phyloP scores from a whole-genome alignment of 2,329 filamentous ascomycete species.

The Penicillium freii region DNA sequence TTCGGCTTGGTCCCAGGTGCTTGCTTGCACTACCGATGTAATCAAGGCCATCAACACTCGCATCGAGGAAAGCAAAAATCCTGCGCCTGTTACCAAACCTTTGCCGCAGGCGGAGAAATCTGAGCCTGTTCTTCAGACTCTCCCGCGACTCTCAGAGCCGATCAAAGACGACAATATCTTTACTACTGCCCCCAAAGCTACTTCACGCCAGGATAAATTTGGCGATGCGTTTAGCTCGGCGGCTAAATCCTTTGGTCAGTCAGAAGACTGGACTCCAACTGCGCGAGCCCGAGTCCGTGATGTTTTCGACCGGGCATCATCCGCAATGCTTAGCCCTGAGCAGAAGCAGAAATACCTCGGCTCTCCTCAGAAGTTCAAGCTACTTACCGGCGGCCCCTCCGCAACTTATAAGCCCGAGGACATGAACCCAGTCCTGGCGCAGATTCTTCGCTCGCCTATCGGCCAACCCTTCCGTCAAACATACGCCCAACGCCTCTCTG shows the following conservation, averaged over 20 bases:
- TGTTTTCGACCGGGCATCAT: constrained; percentile 40
- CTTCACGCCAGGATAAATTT: constrained; percentile 37
- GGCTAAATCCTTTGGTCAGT: constrained; percentile 48
- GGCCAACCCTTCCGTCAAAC: constrained; percentile 69
- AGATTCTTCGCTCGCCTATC: constrained; percentile 52
- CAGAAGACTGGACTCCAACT: constrained; percentile 44
- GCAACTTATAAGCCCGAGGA: constrained; percentile 49
- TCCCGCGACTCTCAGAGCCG: constrained; percentile 52
- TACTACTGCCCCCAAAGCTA: constrained; percentile 39
- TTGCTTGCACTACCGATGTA: constrained; percentile 65
- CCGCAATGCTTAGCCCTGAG: constrained; percentile 41
- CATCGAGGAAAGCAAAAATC: constrained; percentile 61
- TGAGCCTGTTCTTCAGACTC: constrained; percentile 41
- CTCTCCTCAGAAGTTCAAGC: constrained; percentile 40
- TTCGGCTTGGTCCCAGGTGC: constrained; percentile 78
- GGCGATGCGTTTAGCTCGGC: constrained; percentile 45
- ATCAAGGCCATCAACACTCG: constrained; percentile 66
- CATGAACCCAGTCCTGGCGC: constrained; percentile 49
- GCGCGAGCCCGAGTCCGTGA: constrained; percentile 40
- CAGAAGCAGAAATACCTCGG: constrained; percentile 38
- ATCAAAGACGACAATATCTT: constrained; percentile 51
- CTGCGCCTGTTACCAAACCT: constrained; percentile 32
- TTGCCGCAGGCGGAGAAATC: constrained; percentile 46
- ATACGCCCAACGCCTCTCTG: constrained; percentile 63
- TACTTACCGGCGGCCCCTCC: constrained; percentile 32